These are phyloP conservation scores for Coniochaeta prunicola DNA, from an alignment of 2,329 filamentous ascomycete species.

Conservation along the genomic window DNA sequence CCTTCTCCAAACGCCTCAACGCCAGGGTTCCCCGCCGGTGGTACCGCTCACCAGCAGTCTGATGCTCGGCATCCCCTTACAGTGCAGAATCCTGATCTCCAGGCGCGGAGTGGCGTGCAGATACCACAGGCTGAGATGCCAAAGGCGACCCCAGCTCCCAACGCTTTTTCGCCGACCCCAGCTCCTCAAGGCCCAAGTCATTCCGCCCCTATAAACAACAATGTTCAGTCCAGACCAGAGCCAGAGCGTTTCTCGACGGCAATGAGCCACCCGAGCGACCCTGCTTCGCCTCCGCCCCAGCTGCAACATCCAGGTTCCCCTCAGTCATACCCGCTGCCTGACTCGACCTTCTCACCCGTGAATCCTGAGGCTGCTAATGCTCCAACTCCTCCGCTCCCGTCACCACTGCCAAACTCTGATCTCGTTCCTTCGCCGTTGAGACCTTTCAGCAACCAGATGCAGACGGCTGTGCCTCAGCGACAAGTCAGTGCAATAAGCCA, in stretches of 20 bases:
- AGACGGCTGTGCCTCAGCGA: slow-evolving; percentile 13
- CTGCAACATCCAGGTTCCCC: slow-evolving; percentile 11
- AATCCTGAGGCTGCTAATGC: slow-evolving; percentile 8
- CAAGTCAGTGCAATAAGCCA: slow-evolving; percentile 19
- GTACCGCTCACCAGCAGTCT: not conserved
- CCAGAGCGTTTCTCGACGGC: slow-evolving; percentile 3
- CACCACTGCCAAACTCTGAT: slow-evolving; percentile 6
- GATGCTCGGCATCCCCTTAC: not conserved
- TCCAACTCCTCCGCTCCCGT: not conserved
- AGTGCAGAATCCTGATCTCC: slow-evolving; percentile 1
- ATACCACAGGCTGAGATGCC: slow-evolving; percentile 4
- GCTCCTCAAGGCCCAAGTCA: not conserved
- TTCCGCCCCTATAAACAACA: not conserved
- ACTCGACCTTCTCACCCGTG: slow-evolving; percentile 12
- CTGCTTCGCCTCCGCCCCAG: slow-evolving; percentile 7
- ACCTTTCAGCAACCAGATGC: slow-evolving; percentile 5
- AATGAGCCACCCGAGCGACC: slow-evolving; percentile 4
- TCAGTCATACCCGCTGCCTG: slow-evolving; percentile 11
- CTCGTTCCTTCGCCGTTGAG: slow-evolving; percentile 1
- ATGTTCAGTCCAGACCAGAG: slow-evolving; percentile 7
- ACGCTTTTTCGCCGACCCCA: slow-evolving; percentile 2
- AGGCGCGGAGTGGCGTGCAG: slow-evolving; percentile 1
- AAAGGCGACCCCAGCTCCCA: slow-evolving; percentile 4
- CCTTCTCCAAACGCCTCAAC: not conserved
- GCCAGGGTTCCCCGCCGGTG: not conserved